Evolutionary conservation across 352 stramenopile species (phyloP).

Genomic region (Sclerospora graminicola): DNA sequence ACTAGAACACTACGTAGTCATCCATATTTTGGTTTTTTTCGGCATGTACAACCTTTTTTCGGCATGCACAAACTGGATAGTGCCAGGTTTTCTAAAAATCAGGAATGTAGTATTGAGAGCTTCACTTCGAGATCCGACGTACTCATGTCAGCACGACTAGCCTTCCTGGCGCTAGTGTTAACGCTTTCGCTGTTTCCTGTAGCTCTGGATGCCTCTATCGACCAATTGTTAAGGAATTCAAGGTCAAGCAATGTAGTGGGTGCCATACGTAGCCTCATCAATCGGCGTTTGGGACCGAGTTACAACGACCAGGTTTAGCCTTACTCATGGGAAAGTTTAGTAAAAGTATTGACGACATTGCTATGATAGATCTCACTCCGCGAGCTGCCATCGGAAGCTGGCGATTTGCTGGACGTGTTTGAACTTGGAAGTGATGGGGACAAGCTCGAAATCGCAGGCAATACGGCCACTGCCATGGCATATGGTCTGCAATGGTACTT

Average conservation of each 20-base stretch:
- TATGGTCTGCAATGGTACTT: conserved; percentile 75
- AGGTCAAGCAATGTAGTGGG: conserved; percentile 32
- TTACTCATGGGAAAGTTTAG: no score
- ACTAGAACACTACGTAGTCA: no score
- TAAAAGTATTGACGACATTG: neutral
- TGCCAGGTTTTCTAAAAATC: no score
- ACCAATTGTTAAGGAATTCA: conserved; percentile 7
- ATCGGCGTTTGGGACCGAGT: conserved; percentile 32
- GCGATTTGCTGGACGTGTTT: conserved; percentile 46
- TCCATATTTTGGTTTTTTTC: no score
- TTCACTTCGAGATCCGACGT: no score
- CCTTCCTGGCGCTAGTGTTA: neutral
- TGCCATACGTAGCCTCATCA: conserved; percentile 44
- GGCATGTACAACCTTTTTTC: no score
- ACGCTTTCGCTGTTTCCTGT: conserved; percentile 11
- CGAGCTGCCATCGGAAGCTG: conserved; percentile 21
- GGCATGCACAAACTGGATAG: no score
- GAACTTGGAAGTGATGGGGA: conserved; percentile 33
- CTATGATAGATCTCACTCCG: conserved; percentile 35
- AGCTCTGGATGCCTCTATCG: conserved; percentile 6
- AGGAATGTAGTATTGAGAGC: no score
- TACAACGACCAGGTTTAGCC: conserved; percentile 52
- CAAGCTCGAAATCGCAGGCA: conserved; percentile 47
- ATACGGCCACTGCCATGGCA: conserved; percentile 48
- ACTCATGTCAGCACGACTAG: neutral